Evolutionary conservation across 1,284 basidiomycete genomes (phyloP), one percentile per base, ranked within the genome.

Genomic region (Wolfiporia cocos): DNA sequence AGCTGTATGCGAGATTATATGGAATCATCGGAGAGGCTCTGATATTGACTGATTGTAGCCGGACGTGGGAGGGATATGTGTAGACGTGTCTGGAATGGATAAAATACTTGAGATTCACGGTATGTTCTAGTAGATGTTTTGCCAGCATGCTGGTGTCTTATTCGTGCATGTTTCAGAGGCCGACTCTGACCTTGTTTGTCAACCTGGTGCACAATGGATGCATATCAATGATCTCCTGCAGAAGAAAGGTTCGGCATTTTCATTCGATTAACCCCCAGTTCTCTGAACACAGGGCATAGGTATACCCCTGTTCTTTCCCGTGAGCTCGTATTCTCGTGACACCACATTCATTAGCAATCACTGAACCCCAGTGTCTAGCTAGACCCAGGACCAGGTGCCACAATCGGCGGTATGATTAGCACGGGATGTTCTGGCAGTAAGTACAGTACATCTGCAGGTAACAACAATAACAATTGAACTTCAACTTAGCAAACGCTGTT

Each of bases 361-460:
- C n/a, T n/a, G n/a, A n/a, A n/a, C n/a, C 14, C 9, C 7, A 28
- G 26, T 28, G 14, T 28, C 14, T 44, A 89, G 83, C 70, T 87
- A 39, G 88, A 92, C 55, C 90, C 88, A 9, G 83, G 71, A 1
- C 83, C 81, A 1, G 73, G 74, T 18, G 92, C 92, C 1, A 92
- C 89, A 0, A 83, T 96, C 26, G 93, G 92, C 21, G 94, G 93
- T 0, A 96, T 98, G 91, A 71, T 91, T 20, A 85, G 84, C 37
- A 93, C 86, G 0, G 86, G 87, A 0, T 87, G 84, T 56, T 86
- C 81, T 17, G 85, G 84, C 50, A 85, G 84, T 86, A 55, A 41
- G 81, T 63, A 42, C 12, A 12, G 22, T 23, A 7, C 21, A 15
- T 37, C 9, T 15, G 11, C 22, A 23, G 7, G 1, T n/a, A 20